A percentile compares a stretch with the other conserved stretches of the same genome.
These are phyloP conservation scores for Colletotrichum tropicicola DNA, from an alignment of 2,329 filamentous ascomycete genomes.

Conservation along the genomic window DNA sequence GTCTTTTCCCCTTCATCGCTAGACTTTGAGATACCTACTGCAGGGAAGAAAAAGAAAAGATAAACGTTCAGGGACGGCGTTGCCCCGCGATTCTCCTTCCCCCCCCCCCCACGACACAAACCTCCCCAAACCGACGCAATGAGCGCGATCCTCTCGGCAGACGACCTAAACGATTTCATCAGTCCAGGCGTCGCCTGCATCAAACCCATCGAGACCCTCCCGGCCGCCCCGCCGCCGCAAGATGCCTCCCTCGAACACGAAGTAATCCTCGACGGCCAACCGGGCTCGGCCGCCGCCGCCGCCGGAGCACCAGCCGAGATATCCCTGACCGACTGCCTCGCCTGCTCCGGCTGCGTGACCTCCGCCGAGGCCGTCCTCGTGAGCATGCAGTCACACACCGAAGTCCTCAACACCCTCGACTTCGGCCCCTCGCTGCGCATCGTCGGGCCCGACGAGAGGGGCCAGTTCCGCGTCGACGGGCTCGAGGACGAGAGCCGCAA, in stretches of 20 bases:
- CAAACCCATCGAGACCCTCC: constrained; percentile 94
- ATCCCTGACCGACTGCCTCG: constrained; percentile 95
- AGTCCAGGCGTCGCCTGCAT: constrained; percentile 97
- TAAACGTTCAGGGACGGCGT: too few species aligned
- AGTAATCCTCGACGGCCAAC: constrained; percentile 91
- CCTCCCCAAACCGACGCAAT: constrained; percentile 59
- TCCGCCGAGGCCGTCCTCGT: constrained; percentile 98
- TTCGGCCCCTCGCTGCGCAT: constrained; percentile 61
- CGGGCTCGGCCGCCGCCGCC: constrained; percentile 57
- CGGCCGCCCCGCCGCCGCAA: constrained; percentile 59
- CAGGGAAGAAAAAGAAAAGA: neutral
- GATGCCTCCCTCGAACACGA: constrained; percentile 69
- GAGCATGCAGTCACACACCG: constrained; percentile 90
- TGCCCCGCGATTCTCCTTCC: constrained; percentile 11
- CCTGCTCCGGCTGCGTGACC: constrained; percentile 97
- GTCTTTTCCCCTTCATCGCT: too few species aligned
- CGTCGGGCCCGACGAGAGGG: constrained; percentile 40
- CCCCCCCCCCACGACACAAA: neutral
- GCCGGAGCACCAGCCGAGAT: constrained; percentile 83
- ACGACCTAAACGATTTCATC: constrained; percentile 99
- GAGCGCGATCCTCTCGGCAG: constrained; percentile 96
- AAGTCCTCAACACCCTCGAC: constrained; percentile 87
- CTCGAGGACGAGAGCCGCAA: constrained; percentile 70
- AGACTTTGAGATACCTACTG: neutral
- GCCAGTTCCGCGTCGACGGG: constrained; percentile 54